These are phyloP conservation scores for Hypoxylon crocopeplum DNA, from an alignment of 495 filamentous ascomycete genomes.

Conservation along the genomic window DNA sequence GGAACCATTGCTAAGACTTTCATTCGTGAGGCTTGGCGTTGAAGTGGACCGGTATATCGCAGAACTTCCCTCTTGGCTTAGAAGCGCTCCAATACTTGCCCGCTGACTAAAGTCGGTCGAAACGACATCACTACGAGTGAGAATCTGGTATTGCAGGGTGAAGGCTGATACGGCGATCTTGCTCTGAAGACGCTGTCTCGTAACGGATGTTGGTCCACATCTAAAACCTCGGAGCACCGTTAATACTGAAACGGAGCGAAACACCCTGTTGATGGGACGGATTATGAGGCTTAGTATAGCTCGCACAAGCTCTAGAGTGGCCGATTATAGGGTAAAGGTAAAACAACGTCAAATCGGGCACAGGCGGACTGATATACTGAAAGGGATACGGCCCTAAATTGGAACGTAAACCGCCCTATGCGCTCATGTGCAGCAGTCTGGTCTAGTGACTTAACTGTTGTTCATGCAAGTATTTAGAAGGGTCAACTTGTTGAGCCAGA, in stretches of 20 bases:
- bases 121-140: background rate
- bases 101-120: background rate
- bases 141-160: background rate
- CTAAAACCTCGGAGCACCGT: slow-evolving; percentile 23
- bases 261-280: slow-evolving; percentile 17
- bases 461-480: slow-evolving; percentile 20
- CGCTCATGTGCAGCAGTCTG: slow-evolving; percentile 27
- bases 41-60: background rate
- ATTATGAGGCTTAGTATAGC: slow-evolving; percentile 10
- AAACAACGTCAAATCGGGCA: slow-evolving; percentile 4
- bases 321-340: slow-evolving; percentile 6
- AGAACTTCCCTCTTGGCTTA: background rate
- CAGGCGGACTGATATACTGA: slow-evolving; percentile 10
- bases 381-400: slow-evolving; percentile 7
- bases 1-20: slow-evolving; percentile 10
- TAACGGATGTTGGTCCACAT: slow-evolving; percentile 7
- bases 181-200: background rate
- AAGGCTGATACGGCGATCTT: background rate
- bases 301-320: slow-evolving; percentile 3
- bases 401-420: slow-evolving; percentile 9
- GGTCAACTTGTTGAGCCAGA: background rate
- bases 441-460: slow-evolving; percentile 10
- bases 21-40: slow-evolving; percentile 16
- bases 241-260: slow-evolving; percentile 9
- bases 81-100: background rate